phyloP scores from a whole-genome alignment of 768 basidiomycete genomes.

The Xerocomus potaroensis region DNA sequence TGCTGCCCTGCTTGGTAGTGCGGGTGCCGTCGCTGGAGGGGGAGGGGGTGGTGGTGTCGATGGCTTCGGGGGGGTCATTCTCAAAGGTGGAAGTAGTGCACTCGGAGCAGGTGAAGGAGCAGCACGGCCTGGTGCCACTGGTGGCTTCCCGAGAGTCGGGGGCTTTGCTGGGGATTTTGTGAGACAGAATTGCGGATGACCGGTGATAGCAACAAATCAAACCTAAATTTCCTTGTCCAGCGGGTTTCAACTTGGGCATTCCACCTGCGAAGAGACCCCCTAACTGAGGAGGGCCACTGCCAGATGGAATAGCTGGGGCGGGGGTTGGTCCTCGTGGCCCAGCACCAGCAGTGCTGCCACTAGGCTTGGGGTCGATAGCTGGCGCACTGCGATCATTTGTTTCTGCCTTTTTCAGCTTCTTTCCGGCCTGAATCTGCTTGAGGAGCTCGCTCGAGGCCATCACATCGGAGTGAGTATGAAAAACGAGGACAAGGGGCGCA shows the following conservation, averaged over 20 bases:
- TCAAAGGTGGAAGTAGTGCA: slow-evolving; percentile 28
- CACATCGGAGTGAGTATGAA: background rate
- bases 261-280: slow-evolving; percentile 87
- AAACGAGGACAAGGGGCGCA: background rate
- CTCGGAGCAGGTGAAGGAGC: slow-evolving; percentile 26
- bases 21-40: slow-evolving; percentile 26
- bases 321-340: slow-evolving; percentile 21
- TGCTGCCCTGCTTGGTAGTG: slow-evolving; percentile 34
- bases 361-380: slow-evolving; percentile 43
- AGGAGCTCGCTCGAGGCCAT: slow-evolving; percentile 79
- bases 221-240: slow-evolving; percentile 61
- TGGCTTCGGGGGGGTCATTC: slow-evolving; percentile 28
- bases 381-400: slow-evolving; percentile 83
- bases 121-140: slow-evolving; percentile 54
- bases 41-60: slow-evolving; percentile 33
- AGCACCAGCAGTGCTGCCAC: slow-evolving; percentile 42
- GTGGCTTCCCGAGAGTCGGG: slow-evolving; percentile 61
- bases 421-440: slow-evolving; percentile 80
- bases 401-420: slow-evolving; percentile 72
- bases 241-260: slow-evolving; percentile 84
- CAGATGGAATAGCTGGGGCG: slow-evolving; percentile 18
- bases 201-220: slow-evolving; percentile 17
- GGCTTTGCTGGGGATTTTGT: slow-evolving; percentile 47
- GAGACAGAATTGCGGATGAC: slow-evolving; percentile 4
- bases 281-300: slow-evolving; percentile 69